Base-by-base conservation (phyloP, 345 rosid genomes). In the Gossypium stocksii region DNA sequence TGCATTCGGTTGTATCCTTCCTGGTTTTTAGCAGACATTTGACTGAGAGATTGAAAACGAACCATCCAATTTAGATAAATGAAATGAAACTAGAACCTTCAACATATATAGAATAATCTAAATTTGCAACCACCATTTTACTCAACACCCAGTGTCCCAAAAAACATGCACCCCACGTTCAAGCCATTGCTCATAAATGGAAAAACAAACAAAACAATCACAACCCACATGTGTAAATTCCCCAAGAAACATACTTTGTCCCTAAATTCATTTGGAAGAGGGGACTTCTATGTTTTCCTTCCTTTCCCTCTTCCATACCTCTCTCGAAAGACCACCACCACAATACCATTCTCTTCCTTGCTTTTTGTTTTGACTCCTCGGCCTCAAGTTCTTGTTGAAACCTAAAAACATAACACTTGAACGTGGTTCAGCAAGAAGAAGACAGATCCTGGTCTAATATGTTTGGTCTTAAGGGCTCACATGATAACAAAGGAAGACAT, bases 391-490 rank as follows among this genome's bases (percentile, higher is more conserved):
- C 2, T 27, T 68, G n/a, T 59, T 59, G 38, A 13, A 59, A 54
- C 54, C 16, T 15, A 15, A 15, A 34, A 51, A 49, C 53, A 1
- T 89, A 16, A 3, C 38, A 64, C 22, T 9, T 22, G 61, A 51
- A 54, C 70, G 89, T 88, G 93, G 91, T 81, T 80, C 88, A 89
- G 53, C 89, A 85, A 78, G 91, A 90, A 76, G 85, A 86, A 66
- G 85, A 89, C 62, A 85, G 51, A 67, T 76, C 66, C 25, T 85
- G 69, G 85, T 85, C 93, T 29, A 89, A 88, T 79, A 75, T 92
- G 85, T 83, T 77, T 76, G 80, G 85, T 84, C 73, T 90, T 81
- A 81, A 73, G 77, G 93, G 81, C 71, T 74, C 85, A 88, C 53
- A 61, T 72, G 93, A 85, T 3, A 80, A 48, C 63, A 46, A 75